Evolutionary conservation across 148 eudicot species (phyloP).

Genomic region (Chenopodium album): DNA sequence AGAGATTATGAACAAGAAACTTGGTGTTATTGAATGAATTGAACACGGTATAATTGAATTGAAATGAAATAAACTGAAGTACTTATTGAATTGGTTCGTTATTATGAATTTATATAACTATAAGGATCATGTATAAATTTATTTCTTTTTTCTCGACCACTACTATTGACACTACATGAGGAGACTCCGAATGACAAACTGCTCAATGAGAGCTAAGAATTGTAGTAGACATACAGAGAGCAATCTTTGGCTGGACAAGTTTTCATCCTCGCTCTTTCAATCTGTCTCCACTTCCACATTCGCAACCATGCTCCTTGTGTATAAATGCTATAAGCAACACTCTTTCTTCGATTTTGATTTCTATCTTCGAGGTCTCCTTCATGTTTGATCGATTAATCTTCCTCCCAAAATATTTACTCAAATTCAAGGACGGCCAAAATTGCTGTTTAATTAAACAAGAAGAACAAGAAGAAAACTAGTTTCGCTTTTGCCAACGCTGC

Average conservation of each 20-base stretch:
- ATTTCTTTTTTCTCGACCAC: conserved; percentile 20
- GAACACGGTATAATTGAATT: not conserved
- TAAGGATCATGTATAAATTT: conserved; percentile 16
- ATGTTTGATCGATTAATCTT: not conserved
- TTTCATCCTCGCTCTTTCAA: conserved; percentile 14
- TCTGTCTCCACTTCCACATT: conserved; percentile 11
- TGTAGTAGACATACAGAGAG: conserved; percentile 28
- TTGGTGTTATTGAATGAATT: not conserved
- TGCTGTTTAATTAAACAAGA: conserved; percentile 20
- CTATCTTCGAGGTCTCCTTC: conserved; percentile 14
- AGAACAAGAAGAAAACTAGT: conserved; percentile 22
- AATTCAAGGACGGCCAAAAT: conserved; percentile 27
- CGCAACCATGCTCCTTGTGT: not conserved
- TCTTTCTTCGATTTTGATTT: too few relatives aligned
- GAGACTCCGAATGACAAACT: conserved; percentile 26
- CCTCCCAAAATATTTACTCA: conserved; percentile 25
- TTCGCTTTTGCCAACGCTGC: conserved; percentile 22
- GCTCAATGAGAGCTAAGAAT: conserved; percentile 30
- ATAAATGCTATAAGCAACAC: conserved; percentile 14
- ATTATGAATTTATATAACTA: conserved; percentile 8
- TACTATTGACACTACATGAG: conserved; percentile 40
- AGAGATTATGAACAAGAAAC: not conserved
- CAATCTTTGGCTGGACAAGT: conserved; percentile 31
- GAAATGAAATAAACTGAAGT: not conserved
- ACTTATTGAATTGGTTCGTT: conserved; percentile 28